phyloP scores from a whole-genome alignment of 2,329 filamentous ascomycete species.

The Phoma herbarum region DNA sequence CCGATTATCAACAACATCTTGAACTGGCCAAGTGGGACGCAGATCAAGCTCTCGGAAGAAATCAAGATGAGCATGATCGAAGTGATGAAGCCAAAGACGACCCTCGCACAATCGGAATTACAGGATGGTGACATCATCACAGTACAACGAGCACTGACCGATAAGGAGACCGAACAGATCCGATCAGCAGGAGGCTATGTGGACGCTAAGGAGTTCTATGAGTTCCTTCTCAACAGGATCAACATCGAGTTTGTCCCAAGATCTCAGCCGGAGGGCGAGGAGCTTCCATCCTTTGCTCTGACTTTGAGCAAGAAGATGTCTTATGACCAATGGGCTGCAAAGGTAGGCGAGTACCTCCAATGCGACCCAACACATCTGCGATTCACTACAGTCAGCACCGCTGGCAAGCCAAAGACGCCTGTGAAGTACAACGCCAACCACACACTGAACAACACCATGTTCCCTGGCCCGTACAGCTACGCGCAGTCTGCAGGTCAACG shows the following conservation, averaged over 20 bases:
- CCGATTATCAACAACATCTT: constrained; percentile 81
- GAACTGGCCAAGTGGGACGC: constrained; percentile 81
- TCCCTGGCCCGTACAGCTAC: constrained; percentile 73
- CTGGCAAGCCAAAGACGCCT: constrained; percentile 77
- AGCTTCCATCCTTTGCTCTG: constrained; percentile 75
- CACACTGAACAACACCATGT: constrained; percentile 81
- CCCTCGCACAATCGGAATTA: constrained; percentile 88
- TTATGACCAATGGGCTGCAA: constrained; percentile 86
- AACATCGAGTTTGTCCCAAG: constrained; percentile 79
- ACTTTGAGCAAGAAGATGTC: constrained; percentile 86
- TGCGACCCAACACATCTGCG: constrained; percentile 87
- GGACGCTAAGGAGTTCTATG: constrained; percentile 88
- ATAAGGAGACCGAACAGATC: constrained; percentile 54
- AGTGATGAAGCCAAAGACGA: constrained; percentile 87
- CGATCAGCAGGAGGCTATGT: constrained; percentile 57
- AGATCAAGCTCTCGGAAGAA: constrained; percentile 86
- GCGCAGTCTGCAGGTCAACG: constrained; percentile 73
- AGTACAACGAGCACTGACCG: constrained; percentile 75
- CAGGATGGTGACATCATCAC: constrained; percentile 98
- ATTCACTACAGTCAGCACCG: constrained; percentile 86
- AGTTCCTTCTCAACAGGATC: constrained; percentile 87
- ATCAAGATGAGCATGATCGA: constrained; percentile 99
- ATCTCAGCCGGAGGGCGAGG: constrained; percentile 59
- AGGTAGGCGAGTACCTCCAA: constrained; percentile 79
- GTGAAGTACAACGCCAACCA: constrained; percentile 77